phyloP scores from a whole-genome alignment of 2,329 filamentous ascomycete species.

The Byssothecium circinans region DNA sequence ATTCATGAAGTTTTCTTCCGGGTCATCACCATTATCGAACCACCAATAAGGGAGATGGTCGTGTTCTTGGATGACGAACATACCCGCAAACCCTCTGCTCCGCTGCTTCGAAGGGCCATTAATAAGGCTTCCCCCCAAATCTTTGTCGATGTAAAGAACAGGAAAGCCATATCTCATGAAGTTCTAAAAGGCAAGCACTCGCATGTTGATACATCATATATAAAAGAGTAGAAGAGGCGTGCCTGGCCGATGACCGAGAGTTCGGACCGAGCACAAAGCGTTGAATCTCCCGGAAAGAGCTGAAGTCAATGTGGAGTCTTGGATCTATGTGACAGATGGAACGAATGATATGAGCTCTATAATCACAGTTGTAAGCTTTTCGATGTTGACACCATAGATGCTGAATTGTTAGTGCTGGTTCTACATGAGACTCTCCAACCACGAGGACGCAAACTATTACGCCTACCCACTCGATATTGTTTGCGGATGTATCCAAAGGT shows the following conservation, averaged over 20 bases:
- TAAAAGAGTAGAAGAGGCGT: constrained; percentile 53
- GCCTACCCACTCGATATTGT: constrained; percentile 60
- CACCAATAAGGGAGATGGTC: constrained; percentile 53
- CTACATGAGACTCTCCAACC: constrained; percentile 42
- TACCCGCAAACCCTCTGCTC: constrained; percentile 19
- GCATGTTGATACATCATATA: constrained; percentile 53
- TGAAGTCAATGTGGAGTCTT: constrained; percentile 55
- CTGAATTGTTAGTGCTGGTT: constrained; percentile 39
- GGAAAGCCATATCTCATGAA: constrained; percentile 28
- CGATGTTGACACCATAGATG: neutral
- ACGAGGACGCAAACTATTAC: constrained; percentile 59
- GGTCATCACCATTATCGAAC: constrained; percentile 55
- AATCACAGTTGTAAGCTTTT: constrained; percentile 51
- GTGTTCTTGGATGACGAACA: constrained; percentile 51
- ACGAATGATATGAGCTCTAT: constrained; percentile 54
- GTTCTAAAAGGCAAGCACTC: constrained; percentile 49
- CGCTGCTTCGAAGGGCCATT: constrained; percentile 42
- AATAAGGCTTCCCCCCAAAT: constrained; percentile 43
- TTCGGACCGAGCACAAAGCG: constrained; percentile 49
- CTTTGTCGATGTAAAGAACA: constrained; percentile 24
- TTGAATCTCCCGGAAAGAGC: constrained; percentile 51
- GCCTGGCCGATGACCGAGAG: constrained; percentile 45
- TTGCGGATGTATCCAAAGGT: constrained; percentile 54
- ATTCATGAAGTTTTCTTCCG: constrained; percentile 42
- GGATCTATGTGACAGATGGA: constrained; percentile 59